Evolutionary conservation across 208 protist genomes (phyloP).

Genomic region (Novymonas esmeraldas): DNA sequence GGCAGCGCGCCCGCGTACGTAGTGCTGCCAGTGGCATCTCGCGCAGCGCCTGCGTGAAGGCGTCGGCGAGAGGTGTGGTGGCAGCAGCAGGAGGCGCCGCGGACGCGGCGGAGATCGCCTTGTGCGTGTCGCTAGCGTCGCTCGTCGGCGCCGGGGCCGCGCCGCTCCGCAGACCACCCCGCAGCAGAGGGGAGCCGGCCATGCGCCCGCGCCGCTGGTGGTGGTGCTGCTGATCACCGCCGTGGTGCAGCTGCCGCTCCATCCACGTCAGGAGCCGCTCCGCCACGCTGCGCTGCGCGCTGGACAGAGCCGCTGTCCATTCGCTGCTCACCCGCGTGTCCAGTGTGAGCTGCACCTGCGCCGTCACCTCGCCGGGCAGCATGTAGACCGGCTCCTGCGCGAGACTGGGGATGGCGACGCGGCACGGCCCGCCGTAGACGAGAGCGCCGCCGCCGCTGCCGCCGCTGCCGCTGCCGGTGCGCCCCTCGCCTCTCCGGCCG

Average conservation of each 20-base stretch:
- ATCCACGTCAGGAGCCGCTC: conserved; percentile 30
- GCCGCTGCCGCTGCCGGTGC: too few species aligned
- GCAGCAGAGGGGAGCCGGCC: conserved; percentile 25
- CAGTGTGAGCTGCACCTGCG: conserved; percentile 37
- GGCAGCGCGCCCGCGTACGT: conserved; percentile 54
- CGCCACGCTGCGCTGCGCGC: conserved; percentile 32
- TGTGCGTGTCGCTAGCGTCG: too few species aligned
- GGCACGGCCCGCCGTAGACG: conserved; percentile 30
- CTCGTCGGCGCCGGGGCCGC: not conserved
- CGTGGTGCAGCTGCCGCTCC: conserved; percentile 8
- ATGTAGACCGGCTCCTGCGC: conserved; percentile 9
- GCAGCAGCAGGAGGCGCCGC: not conserved
- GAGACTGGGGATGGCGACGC: conserved; percentile 20
- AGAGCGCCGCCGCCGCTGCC: conserved; percentile 4
- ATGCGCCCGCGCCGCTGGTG: conserved; percentile 24
- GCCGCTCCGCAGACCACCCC: conserved; percentile 16
- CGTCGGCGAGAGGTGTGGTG: conserved; percentile 1
- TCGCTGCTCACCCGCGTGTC: conserved; percentile 35
- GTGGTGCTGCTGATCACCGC: conserved; percentile 10
- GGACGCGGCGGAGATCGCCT: conserved; percentile 1
- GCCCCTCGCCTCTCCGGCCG: conserved; percentile 1
- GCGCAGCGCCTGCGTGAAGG: conserved; percentile 15
- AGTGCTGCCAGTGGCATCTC: conserved; percentile 30
- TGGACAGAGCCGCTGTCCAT: conserved; percentile 21
- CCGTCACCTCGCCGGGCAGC: conserved; percentile 41